Base-by-base conservation (phyloP, 495 filamentous ascomycete genomes). In the Haplographium delicatum region DNA sequence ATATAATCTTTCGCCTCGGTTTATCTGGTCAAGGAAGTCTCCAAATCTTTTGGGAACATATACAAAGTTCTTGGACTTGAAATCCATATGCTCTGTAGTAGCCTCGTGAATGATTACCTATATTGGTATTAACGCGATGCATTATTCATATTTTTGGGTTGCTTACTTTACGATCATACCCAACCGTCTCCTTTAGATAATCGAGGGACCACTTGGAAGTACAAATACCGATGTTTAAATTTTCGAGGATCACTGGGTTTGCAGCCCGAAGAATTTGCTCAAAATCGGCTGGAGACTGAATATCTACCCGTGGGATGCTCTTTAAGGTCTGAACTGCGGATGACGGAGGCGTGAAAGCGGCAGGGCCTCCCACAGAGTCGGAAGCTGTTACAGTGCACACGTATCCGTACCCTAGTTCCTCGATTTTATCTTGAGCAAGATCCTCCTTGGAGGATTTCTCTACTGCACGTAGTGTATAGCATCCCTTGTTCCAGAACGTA, bases 11-110 rank as follows among this genome's bases (percentile, higher is more conserved):
- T 76, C 80, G 16, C 86, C 84, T 8, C 52, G 40, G 11, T 62
- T 57, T 24, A 86, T 75, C 30, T 79, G 73, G 26, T 81, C 64
- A 20, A 90, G 67, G 60, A 95, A 90, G 1, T 80, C 74, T 0
- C 72, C 75, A 46, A 95, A 88, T 6, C 66, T 51, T 51, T 82
- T 85, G 9, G 79, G 87, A 18, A 72, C 67, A 59, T 95, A 95
- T 18, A 66, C 62, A 63, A 95, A 95, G 65, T 95, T 95, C 67
- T 91, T 94, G 18, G 68, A 62, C 44, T 81, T 81, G 59, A 95
- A 95, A 53, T 85, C 82, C 87, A 95, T 89, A 13, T 73, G 71
- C 28, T 75, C 69, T 26, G 70, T 76, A 34, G 70, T 62, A 4
- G 84, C 78, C 34, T 83, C 73, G 58, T 95, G 88, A 10, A 89